These are phyloP conservation scores for Pleurotus tuoliensis DNA, from an alignment of 768 basidiomycete species.

Conservation along the genomic window DNA sequence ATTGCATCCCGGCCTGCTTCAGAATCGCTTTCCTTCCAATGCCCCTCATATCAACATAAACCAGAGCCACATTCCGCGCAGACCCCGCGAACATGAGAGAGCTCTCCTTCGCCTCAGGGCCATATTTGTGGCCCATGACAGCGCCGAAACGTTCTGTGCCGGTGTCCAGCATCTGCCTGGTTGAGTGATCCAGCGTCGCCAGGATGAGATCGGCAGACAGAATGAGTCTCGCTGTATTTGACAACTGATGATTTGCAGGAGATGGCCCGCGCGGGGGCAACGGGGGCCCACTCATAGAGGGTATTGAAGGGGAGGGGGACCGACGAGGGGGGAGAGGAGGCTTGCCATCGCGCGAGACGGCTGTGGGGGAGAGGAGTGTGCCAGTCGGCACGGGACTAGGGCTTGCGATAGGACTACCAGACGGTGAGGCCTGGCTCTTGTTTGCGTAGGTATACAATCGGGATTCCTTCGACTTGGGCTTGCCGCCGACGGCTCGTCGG, in stretches of 20 bases:
- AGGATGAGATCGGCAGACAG: slow-evolving; percentile 66
- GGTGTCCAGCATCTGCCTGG: slow-evolving; percentile 46
- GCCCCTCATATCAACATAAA: slow-evolving; percentile 74
- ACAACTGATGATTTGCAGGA: slow-evolving; percentile 27
- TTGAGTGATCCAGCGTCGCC: slow-evolving; percentile 59
- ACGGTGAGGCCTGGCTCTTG: slow-evolving; percentile 6
- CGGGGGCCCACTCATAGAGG: slow-evolving; percentile 20
- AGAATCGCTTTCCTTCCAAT: slow-evolving; percentile 69
- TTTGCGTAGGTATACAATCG: neutral
- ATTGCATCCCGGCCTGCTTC: slow-evolving; percentile 56
- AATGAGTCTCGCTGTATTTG: slow-evolving; percentile 44
- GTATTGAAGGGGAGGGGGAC: slow-evolving; percentile 4
- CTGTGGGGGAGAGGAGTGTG: neutral
- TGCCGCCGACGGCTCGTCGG: slow-evolving; percentile 47
- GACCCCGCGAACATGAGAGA: slow-evolving; percentile 59
- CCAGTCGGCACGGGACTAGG: slow-evolving; percentile 10
- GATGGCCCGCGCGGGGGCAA: slow-evolving; percentile 28
- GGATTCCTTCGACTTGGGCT: slow-evolving; percentile 26
- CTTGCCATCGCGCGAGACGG: slow-evolving; percentile 8
- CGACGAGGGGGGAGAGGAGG: slow-evolving; percentile 19
- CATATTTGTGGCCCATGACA: slow-evolving; percentile 63
- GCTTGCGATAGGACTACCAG: slow-evolving; percentile 14
- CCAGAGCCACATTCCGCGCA: slow-evolving; percentile 66
- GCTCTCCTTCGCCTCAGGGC: slow-evolving; percentile 57
- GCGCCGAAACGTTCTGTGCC: slow-evolving; percentile 44